These are phyloP conservation scores for Phanerochaete carnosa DNA, from an alignment of 768 basidiomycete genomes.

Conservation along the genomic window DNA sequence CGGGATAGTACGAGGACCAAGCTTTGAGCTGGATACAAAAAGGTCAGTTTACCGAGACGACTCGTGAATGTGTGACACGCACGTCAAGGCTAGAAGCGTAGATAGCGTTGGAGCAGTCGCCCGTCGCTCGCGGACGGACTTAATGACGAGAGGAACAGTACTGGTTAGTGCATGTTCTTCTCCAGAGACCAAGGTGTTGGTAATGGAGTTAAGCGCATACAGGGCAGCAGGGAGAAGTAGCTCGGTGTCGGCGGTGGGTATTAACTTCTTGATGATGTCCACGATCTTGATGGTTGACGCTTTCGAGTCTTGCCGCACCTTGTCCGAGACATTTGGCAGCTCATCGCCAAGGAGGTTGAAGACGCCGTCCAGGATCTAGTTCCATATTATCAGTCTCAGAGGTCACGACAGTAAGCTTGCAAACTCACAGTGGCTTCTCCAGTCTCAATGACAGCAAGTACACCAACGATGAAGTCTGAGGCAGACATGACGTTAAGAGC, in stretches of 20 bases:
- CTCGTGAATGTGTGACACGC: conserved; percentile 20
- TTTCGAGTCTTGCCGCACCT: conserved; percentile 49
- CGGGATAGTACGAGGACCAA: conserved; percentile 89
- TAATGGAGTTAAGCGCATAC: conserved; percentile 57
- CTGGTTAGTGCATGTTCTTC: conserved; percentile 67
- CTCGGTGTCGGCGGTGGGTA: conserved; percentile 40
- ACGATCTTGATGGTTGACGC: conserved; percentile 52
- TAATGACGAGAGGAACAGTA: conserved; percentile 56
- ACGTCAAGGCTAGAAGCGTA: conserved; percentile 63
- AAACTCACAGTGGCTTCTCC: conserved; percentile 48
- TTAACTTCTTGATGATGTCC: conserved; percentile 43
- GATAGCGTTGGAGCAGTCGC: conserved; percentile 43
- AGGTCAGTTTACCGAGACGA: neutral
- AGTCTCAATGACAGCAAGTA: conserved; percentile 47
- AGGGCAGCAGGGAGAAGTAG: conserved; percentile 47
- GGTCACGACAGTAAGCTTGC: neutral
- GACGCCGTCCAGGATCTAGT: conserved; percentile 62
- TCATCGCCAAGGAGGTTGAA: conserved; percentile 68
- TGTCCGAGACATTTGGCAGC: conserved; percentile 54
- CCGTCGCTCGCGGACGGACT: conserved; percentile 39
- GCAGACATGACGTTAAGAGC: conserved; percentile 67
- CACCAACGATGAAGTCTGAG: conserved; percentile 59
- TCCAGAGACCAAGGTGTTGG: conserved; percentile 49
- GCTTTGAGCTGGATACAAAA: conserved; percentile 48
- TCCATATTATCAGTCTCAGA: conserved; percentile 2